Evolutionary conservation across 495 filamentous ascomycete genomes (phyloP).

Genomic region (Gamarada debralockiae): DNA sequence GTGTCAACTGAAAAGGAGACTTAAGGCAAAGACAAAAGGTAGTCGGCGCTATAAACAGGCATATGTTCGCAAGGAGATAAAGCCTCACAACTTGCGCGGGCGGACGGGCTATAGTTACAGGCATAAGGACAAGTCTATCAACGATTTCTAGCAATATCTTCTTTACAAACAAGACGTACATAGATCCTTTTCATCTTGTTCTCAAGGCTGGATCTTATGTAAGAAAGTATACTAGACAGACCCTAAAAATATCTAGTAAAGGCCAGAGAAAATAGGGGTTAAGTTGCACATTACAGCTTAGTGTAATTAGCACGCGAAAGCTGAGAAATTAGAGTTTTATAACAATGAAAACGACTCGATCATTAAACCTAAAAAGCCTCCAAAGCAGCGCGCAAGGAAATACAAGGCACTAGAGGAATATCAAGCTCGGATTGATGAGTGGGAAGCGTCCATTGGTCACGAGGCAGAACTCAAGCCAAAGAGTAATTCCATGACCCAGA

Average conservation of each 20-base stretch:
- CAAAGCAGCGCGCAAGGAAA: neutral
- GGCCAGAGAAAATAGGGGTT: neutral
- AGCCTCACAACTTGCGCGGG: neutral
- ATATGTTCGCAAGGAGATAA: slow-evolving; percentile 4
- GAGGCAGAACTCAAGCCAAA: slow-evolving; percentile 2
- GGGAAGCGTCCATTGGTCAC: neutral
- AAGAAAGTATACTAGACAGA: neutral
- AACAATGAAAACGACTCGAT: too few species aligned
- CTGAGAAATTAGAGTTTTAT: too few species aligned
- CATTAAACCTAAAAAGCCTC: slow-evolving; percentile 8
- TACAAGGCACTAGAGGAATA: neutral
- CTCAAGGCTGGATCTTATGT: slow-evolving; percentile 3
- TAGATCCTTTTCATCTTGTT: slow-evolving; percentile 9
- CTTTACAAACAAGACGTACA: slow-evolving; percentile 6
- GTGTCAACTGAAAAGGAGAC: neutral
- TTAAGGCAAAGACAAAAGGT: neutral
- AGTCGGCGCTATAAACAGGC: slow-evolving; percentile 1
- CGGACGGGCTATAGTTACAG: neutral
- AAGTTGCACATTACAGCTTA: slow-evolving; percentile 8
- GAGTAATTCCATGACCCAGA: slow-evolving; percentile 14
- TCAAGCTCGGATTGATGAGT: neutral
- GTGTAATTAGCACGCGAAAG: too few species aligned
- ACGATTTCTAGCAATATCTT: slow-evolving; percentile 8
- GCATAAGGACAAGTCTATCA: neutral
- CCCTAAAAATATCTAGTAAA: slow-evolving; percentile 7